Base-by-base conservation (phyloP, 768 basidiomycete species). In the Leccinum obscurum region DNA sequence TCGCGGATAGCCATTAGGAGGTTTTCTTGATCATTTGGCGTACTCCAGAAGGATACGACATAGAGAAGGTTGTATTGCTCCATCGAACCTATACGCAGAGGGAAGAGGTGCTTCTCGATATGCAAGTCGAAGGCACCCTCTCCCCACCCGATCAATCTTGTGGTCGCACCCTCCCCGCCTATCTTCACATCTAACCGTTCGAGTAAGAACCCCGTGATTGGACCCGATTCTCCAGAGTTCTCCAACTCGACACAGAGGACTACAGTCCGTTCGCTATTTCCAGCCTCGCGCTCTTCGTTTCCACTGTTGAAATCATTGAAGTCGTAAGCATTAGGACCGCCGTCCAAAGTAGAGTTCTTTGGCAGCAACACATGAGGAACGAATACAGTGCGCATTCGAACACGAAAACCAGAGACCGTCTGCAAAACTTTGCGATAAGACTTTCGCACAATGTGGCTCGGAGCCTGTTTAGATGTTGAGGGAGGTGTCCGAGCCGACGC, bases 311-410 rank as follows among this genome's bases (percentile, higher is more conserved):
- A 77, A 51, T 76, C 75, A 44, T 68, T 58, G 37, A 56, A 66
- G 28, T 74, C 72, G 20, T 56, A 37, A 17, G 61, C 57, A 30
- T 77, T 78, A 6, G 78, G 78, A 4, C 70, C 59, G 4, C 71
- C 70, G 13, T 70, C 64, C 14, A 53, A 56, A 37, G 54, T 10
- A 35, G 65, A 51, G 17, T 56, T 60, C 59, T 81, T 81, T 2
- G 86, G 84, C 4, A 93, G 76, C 50, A 93, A 79, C 22, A 95
- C 83, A 64, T 92, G 88, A 0, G 95, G 95, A 11, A 95, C 87
- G 64, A 95, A 93, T 6, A 94, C 89, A 0, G 93, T 95, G n/a
- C 93, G 84, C 95, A 96, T 96, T 35, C 93, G 86, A 26, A 97
- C 90, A 22, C 87, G 83, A 73, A 97, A 90, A 4, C 93, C 94